Base-by-base conservation (phyloP, 2,329 filamentous ascomycete species). In the Claviceps arundinis region DNA sequence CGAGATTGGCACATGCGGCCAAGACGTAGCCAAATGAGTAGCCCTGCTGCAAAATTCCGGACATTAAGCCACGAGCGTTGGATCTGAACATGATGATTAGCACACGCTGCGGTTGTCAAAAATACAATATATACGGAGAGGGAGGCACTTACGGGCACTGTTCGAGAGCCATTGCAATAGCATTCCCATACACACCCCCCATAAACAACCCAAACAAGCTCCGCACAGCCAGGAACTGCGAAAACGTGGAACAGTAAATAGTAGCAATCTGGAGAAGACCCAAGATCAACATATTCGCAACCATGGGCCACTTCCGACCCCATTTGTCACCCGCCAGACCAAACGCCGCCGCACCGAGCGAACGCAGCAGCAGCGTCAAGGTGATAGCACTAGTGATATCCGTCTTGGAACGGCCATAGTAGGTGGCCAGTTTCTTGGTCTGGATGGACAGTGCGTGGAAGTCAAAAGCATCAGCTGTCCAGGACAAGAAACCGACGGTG, bases 291-390 rank as follows among this genome's bases (percentile, higher is more conserved):
- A 90, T 86, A 72, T 91, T 91, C 60, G 80, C 59, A 8, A 90
- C 82, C 83, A 90, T 87, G 45, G 87, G 86, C 82, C 85, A 88
- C 69, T 90, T 91, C 52, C 87, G 79, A 6, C 88, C 88, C 64
- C 81, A 93, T 57, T 81, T 81, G 67, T 94, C 88, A 57, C 85
- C 84, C 1, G 84, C 81, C 22, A 91, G 70, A 54, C 88, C 88
- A 57, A 94, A 93, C 62, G 79, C 62, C 19, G 84, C 82, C 4
- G 87, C 87, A 8, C 88, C 88, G 30, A 90, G 70, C 11, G 84
- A 87, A 37, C 87, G 77, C 45, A 90, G 74, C 34, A 91, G 75
- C 14, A 91, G 72, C 0, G 86, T 89, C 37, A 91, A 70, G 24
- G 82, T 89, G 57, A 89, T 89, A 55, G 84, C 85, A 7, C 84